Evolutionary conservation across 1,284 basidiomycete genomes (phyloP), one percentile per base, ranked within the genome.

Genomic region (Cutaneotrichosporon spelunceum): DNA sequence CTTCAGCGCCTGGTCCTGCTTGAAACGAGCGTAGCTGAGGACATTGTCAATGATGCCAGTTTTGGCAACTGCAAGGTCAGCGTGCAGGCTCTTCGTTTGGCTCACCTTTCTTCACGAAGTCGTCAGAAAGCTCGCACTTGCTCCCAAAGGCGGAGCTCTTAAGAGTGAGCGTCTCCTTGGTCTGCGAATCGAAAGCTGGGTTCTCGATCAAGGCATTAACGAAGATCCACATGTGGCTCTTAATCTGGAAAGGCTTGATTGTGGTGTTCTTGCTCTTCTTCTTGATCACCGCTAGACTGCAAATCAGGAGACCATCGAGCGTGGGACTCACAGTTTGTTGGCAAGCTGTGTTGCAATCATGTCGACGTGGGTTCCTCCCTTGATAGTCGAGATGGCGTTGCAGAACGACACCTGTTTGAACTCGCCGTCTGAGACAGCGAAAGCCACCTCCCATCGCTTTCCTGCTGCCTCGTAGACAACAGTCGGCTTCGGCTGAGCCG

Each of bases 121-220:
- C 93, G 62, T 99, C 95, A 1, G 89, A 87, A 27, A 96, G 78
- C 1, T 91, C 91, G 77, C 89, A 93, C 64, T 89, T 90, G 54
- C 91, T 92, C 2, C 85, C 85, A 74, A 99, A 99, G 75, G 96
- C 95, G 53, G 87, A 89, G 44, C 88, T 82, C 26, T 89, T 88
- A 53, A 99, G 82, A 2, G 94, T 99, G 68, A 99, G 81, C 9
- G 88, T 91, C 79, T 99, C 96, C 82, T 99, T 99, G 53, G 96
- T 99, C 80, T 99, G 96, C 81, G 93, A 94, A 83, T 99, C 95
- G 79, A 99, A 99, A 1, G 94, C 92, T 10, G 96, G 95, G 76
- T 99, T 99, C 81, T 97, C 94, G 66, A 99, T 90, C 66, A 97
- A 83, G 24, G 91, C 88, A 73, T 99, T 99, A 76, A 99, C 89